A percentile compares a stretch with the other conserved stretches of the same genome.
Conservation (phyloP, 148 eudicot species). For the Vaccinium myrtillus region DNA sequence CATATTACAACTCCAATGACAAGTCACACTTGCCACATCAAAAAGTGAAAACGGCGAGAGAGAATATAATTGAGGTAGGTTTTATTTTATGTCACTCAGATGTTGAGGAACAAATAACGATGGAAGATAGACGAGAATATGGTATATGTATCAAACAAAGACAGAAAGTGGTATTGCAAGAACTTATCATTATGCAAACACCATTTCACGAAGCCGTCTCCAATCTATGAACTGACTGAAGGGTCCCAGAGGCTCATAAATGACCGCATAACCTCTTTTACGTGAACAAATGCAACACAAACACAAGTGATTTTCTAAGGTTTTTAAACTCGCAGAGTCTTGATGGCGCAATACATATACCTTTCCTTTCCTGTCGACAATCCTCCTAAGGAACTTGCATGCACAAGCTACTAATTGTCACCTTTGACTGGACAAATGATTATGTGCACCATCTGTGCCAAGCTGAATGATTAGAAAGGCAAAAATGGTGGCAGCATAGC, state of each 20-base stretch:
- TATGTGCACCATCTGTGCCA: not conserved
- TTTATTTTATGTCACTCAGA: not conserved
- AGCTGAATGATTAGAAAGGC: not conserved
- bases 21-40: not conserved
- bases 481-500: not conserved
- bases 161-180: not conserved
- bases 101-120: not conserved
- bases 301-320: not conserved
- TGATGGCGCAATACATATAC: not conserved
- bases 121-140: not conserved
- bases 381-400: not conserved
- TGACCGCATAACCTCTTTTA: not conserved
- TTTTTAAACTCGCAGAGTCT: not conserved
- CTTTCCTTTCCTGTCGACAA: not conserved
- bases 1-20: not conserved
- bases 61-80: not conserved
- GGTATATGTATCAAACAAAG: not conserved
- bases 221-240: slow-evolving; percentile 1
- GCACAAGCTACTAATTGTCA: not conserved
- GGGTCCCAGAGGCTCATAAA: not conserved
- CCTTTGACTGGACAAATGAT: not conserved
- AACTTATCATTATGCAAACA: not conserved
- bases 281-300: not conserved
- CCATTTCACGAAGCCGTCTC: not conserved
- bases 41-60: not conserved